These are phyloP conservation scores for Melanogaster broomeanus DNA, from an alignment of 768 basidiomycete species.

Conservation along the genomic window DNA sequence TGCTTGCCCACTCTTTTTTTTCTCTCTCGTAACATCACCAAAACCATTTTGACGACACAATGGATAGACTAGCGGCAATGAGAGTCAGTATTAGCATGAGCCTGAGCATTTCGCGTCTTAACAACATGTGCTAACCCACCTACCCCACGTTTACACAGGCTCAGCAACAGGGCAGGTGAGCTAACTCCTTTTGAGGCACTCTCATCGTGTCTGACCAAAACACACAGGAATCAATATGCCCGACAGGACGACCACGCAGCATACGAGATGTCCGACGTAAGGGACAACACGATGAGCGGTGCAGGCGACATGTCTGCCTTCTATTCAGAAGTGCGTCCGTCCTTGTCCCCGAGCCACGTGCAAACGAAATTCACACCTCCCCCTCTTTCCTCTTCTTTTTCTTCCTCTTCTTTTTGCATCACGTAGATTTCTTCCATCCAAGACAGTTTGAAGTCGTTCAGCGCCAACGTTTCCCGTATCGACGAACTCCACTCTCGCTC, in stretches of 20 bases:
- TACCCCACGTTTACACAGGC: conserved; percentile 43
- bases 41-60: conserved; percentile 60
- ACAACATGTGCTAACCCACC: conserved; percentile 9
- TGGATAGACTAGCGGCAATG: conserved; percentile 90
- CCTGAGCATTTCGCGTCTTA: neutral
- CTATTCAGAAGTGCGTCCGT: conserved; percentile 66
- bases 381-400: neutral
- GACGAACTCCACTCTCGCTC: conserved; percentile 74
- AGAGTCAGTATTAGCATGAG: conserved; percentile 49
- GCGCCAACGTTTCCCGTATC: conserved; percentile 67
- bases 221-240: conserved; percentile 59
- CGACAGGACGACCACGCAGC: conserved; percentile 55
- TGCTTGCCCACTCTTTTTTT: neutral
- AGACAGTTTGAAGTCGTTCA: conserved; percentile 67
- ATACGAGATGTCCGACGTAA: conserved; percentile 76
- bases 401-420: neutral
- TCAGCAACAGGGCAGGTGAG: conserved; percentile 61
- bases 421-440: conserved; percentile 73
- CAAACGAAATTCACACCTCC: neutral
- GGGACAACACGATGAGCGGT: conserved; percentile 60
- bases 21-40: conserved; percentile 25
- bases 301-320: conserved; percentile 67
- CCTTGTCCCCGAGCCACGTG: neutral
- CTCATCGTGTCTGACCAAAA: conserved; percentile 2
- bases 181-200: conserved; percentile 37